These are phyloP conservation scores for Oryza meridionalis DNA, from an alignment of 176 grass and related monocot species.

Conservation along the genomic window DNA sequence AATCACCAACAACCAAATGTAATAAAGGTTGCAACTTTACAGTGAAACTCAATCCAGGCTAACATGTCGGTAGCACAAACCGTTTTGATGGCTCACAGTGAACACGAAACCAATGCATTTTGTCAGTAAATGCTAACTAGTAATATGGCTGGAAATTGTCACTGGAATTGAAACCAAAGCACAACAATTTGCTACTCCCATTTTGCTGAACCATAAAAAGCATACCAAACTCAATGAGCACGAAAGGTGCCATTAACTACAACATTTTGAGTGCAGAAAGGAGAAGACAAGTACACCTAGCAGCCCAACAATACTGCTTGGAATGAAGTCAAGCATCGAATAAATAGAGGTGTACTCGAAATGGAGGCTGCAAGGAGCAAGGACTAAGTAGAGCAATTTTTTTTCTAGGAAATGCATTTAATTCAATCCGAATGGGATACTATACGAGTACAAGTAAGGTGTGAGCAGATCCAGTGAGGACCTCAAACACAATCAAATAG, in stretches of 20 bases:
- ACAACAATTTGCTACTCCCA: neutral
- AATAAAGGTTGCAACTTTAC: constrained; percentile 41
- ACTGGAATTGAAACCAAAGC: neutral
- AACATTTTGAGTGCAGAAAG: neutral
- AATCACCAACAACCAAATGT: constrained; percentile 43
- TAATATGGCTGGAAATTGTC: neutral
- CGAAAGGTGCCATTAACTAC: neutral
- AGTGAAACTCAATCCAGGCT: constrained; percentile 39
- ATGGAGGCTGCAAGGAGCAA: constrained; percentile 34
- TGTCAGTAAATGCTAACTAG: constrained; percentile 24
- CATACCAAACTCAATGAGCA: neutral
- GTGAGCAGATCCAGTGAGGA: constrained; percentile 28
- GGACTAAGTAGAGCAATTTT: constrained; percentile 10
- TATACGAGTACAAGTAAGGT: constrained; percentile 5
- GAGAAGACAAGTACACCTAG: neutral
- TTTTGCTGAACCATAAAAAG: constrained; percentile 7
- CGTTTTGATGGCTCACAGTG: neutral
- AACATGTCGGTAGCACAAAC: constrained; percentile 26
- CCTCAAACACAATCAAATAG: neutral
- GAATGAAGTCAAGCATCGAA: constrained; percentile 26
- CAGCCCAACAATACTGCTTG: neutral
- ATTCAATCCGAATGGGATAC: constrained; percentile 6
- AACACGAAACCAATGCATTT: neutral
- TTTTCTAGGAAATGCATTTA: constrained; percentile 42
- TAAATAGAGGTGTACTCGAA: constrained; percentile 35